phyloP scores from a whole-genome alignment of 306 rosid genomes.

The Vigna reflexopilosa region DNA sequence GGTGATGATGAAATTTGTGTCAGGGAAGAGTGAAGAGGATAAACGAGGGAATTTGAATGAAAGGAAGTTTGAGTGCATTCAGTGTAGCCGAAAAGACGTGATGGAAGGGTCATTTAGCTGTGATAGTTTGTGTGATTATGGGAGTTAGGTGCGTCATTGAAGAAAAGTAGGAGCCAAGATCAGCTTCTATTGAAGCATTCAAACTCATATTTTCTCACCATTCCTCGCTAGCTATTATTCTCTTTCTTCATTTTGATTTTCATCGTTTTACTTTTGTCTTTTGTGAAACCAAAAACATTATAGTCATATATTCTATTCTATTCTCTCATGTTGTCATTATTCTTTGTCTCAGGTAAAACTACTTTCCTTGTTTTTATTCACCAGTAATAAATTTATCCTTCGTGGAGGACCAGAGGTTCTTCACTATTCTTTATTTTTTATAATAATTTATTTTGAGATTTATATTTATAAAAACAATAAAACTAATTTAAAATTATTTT shows the following conservation, averaged over 20 bases:
- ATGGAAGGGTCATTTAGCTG: constrained; percentile 72
- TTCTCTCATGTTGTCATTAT: not conserved
- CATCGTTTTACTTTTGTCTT: not conserved
- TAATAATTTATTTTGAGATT: no score
- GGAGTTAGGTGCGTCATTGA: constrained; percentile 50
- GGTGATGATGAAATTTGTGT: constrained; percentile 52
- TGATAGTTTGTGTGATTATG: constrained; percentile 63
- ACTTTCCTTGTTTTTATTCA: no score
- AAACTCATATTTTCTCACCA: constrained; percentile 50
- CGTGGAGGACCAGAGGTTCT: no score
- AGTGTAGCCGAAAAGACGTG: constrained; percentile 72
- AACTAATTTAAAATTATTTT: no score
- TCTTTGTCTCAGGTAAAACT: not conserved
- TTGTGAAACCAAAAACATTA: not conserved
- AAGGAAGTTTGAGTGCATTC: constrained; percentile 64
- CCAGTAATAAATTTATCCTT: no score
- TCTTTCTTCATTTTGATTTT: not conserved
- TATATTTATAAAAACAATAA: no score
- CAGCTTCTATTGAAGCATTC: constrained; percentile 52
- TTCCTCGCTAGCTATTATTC: constrained; percentile 47
- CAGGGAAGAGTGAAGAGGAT: constrained; percentile 15
- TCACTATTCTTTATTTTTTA: no score
- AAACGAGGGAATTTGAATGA: constrained; percentile 43
- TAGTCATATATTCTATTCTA: not conserved
- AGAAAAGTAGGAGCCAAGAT: constrained; percentile 62